These are phyloP conservation scores for Quercus wislizeni DNA, from an alignment of 306 rosid species.

Conservation along the genomic window DNA sequence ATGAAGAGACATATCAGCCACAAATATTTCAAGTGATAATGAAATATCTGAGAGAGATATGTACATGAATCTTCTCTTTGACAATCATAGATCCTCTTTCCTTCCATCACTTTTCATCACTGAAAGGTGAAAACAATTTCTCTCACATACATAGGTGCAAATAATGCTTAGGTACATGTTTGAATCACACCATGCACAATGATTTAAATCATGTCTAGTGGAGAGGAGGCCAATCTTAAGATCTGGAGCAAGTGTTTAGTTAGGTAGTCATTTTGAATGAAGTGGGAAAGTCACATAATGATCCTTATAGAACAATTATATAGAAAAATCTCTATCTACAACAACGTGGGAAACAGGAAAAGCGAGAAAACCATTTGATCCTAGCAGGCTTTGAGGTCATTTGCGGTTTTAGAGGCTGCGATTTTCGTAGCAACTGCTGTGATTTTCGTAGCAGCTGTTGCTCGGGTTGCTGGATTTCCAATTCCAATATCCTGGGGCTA, in stretches of 20 bases:
- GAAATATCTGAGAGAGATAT: not conserved
- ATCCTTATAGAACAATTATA: not conserved
- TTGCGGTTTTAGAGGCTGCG: not conserved
- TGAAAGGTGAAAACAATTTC: not conserved
- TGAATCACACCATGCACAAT: not conserved
- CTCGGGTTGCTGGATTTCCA: conserved; percentile 24
- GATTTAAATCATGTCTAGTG: not conserved
- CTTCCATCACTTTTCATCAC: too few species aligned
- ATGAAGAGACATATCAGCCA: too few species aligned
- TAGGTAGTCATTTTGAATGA: too few species aligned
- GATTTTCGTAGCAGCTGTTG: not conserved
- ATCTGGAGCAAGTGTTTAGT: too few species aligned
- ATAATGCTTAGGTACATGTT: not conserved
- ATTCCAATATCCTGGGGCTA: conserved; percentile 16
- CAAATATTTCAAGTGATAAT: not conserved
- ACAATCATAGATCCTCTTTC: not conserved
- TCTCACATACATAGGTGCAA: not conserved
- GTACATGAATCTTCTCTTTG: not conserved
- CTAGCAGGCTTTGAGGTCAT: conserved; percentile 10
- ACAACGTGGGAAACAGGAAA: conserved; percentile 32
- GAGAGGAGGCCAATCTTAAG: not conserved
- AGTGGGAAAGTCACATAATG: not conserved
- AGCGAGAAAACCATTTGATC: conserved; percentile 24
- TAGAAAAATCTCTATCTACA: conserved; percentile 15
- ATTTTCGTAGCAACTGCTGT: not conserved